Evolutionary conservation across 1,284 basidiomycete species (phyloP).

Genomic region (Athelia sp.): DNA sequence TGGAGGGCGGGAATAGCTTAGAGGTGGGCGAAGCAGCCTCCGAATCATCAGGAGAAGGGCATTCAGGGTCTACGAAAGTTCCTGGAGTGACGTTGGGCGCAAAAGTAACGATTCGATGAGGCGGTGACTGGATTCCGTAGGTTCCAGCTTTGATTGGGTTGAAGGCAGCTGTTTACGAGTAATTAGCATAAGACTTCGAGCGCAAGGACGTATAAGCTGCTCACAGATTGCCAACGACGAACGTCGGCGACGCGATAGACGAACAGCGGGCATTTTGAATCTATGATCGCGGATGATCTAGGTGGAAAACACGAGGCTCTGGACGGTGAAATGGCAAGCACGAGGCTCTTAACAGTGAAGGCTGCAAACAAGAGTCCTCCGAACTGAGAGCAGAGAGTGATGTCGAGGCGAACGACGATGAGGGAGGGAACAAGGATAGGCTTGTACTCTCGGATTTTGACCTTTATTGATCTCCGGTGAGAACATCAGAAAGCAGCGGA

Average conservation of each 20-base stretch:
- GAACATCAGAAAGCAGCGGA: not conserved
- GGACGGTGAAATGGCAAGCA: not conserved
- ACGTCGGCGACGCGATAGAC: constrained; percentile 32
- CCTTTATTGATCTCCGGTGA: not conserved
- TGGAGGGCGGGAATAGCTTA: constrained; percentile 43
- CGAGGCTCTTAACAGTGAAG: not conserved
- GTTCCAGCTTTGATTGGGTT: constrained; percentile 47
- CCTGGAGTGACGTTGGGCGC: constrained; percentile 69
- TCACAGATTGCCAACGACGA: constrained; percentile 37
- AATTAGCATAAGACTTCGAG: not conserved
- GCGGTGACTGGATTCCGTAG: constrained; percentile 42
- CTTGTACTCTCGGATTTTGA: not conserved
- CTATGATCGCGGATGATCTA: not conserved
- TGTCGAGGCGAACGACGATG: not conserved
- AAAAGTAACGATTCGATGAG: constrained; percentile 55
- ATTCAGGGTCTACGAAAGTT: constrained; percentile 49
- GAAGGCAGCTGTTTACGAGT: constrained; percentile 25
- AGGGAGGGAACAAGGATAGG: not conserved
- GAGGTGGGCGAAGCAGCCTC: constrained; percentile 23
- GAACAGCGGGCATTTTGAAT: constrained; percentile 30
- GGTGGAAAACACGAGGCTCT: not conserved
- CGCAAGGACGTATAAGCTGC: constrained; percentile 13
- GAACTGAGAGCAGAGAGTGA: not conserved
- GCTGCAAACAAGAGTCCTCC: not conserved
- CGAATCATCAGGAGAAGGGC: constrained; percentile 19